A percentile compares a stretch with the other conserved stretches of the same genome.
These are phyloP conservation scores for Pestalotiopsis sp. DNA, from an alignment of 2,329 filamentous ascomycete species.

Conservation along the genomic window DNA sequence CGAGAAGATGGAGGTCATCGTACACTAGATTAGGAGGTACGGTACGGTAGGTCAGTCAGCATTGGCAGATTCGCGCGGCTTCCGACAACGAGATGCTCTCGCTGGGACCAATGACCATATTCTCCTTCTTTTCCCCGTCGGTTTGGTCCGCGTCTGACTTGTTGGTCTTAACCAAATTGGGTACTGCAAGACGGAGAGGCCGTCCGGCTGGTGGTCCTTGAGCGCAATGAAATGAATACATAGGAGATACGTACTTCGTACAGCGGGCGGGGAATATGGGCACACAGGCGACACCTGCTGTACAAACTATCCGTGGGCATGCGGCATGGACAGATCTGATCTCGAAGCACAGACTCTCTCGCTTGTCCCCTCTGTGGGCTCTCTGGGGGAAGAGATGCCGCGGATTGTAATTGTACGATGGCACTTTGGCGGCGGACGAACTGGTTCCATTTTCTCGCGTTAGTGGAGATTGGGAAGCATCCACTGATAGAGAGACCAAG, in stretches of 20 bases:
- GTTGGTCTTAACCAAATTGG: neutral
- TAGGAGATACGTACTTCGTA: neutral
- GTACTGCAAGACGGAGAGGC: neutral
- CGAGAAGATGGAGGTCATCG: neutral
- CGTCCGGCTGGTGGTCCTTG: neutral
- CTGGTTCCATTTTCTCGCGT: neutral
- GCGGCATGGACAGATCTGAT: conserved; percentile 9
- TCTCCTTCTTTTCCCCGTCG: neutral
- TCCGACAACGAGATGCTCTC: neutral
- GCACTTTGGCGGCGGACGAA: neutral
- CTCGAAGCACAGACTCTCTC: conserved; percentile 8
- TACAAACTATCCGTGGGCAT: neutral
- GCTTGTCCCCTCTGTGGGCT: conserved; percentile 5
- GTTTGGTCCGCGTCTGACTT: neutral
- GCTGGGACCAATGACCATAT: neutral
- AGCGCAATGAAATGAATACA: neutral
- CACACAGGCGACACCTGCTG: neutral
- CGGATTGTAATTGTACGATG: neutral
- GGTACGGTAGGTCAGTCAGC: neutral
- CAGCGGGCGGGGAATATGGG: neutral
- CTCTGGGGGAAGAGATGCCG: neutral
- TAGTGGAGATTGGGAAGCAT: neutral
- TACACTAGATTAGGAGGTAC: too few relatives aligned
- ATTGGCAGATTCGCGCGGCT: conserved; percentile 9
- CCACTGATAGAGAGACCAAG: neutral